phyloP scores from a whole-genome alignment of 2,329 filamentous ascomycete genomes.

The Orbilia quercus region DNA sequence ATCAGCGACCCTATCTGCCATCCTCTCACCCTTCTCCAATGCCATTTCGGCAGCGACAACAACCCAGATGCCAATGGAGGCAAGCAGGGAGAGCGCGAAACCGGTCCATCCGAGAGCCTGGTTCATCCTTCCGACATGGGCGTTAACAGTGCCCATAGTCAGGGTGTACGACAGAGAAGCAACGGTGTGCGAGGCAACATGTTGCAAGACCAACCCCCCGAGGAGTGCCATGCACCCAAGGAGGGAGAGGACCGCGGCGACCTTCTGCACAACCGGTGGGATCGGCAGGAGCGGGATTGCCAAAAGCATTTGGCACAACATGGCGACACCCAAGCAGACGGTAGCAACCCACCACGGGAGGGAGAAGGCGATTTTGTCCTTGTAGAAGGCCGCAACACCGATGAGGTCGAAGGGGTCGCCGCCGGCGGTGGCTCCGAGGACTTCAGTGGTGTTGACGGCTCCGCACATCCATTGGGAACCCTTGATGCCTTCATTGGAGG shows the following conservation, averaged over 20 bases:
- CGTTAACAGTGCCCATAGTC: conserved; percentile 57
- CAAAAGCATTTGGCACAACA: conserved; percentile 57
- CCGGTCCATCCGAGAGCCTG: conserved; percentile 59
- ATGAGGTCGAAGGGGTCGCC: conserved; percentile 60
- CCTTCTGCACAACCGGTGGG: conserved; percentile 57
- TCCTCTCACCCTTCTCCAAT: conserved; percentile 56
- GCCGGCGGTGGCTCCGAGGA: conserved; percentile 55
- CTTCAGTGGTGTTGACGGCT: conserved; percentile 50
- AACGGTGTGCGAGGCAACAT: conserved; percentile 58
- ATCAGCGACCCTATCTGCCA: conserved; percentile 52
- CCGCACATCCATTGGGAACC: conserved; percentile 52
- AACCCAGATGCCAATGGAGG: conserved; percentile 55
- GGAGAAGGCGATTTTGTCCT: conserved; percentile 58
- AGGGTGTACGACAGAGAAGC: conserved; percentile 57
- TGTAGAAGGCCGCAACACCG: conserved; percentile 59
- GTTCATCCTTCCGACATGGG: conserved; percentile 57
- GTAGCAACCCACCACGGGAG: conserved; percentile 58
- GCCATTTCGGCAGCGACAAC: conserved; percentile 58
- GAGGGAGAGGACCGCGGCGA: conserved; percentile 49
- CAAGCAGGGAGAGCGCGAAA: conserved; percentile 57
- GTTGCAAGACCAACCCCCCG: conserved; percentile 58
- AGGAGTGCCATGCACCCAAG: conserved; percentile 56
- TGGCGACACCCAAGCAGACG: conserved; percentile 54
- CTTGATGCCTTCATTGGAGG: conserved; percentile 57
- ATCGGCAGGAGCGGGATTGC: conserved; percentile 58